Conservation (phyloP, 495 filamentous ascomycete genomes). For the Penicillium daleae region DNA sequence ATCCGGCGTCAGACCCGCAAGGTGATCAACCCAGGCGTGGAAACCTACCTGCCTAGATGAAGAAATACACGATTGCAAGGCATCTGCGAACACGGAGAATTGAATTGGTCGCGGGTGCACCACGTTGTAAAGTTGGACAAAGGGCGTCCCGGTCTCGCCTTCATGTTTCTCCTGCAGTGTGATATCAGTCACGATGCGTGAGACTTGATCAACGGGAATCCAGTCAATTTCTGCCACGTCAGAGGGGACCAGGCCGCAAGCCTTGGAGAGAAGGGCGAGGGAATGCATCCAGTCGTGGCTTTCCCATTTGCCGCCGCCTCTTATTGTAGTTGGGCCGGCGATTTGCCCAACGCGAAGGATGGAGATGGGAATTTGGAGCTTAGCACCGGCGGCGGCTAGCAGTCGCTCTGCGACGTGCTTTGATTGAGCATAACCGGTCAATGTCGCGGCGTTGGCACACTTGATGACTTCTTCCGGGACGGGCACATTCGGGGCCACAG, state of each 20-base stretch:
- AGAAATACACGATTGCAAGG: conserved; percentile 16
- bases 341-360: conserved; percentile 59
- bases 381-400: conserved; percentile 47
- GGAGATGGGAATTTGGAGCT: conserved; percentile 42
- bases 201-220: conserved; percentile 33
- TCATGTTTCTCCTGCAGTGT: conserved; percentile 9
- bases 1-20: conserved; percentile 15
- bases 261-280: conserved; percentile 26
- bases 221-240: conserved; percentile 27
- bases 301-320: conserved; percentile 29
- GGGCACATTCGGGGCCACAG: conserved; percentile 23
- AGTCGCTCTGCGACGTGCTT: conserved; percentile 46
- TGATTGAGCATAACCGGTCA: conserved; percentile 50
- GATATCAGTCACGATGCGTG: conserved; percentile 25
- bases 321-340: conserved; percentile 42
- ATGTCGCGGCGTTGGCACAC: conserved; percentile 37
- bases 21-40: conserved; percentile 22
- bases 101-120: conserved; percentile 26
- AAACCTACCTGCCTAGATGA: conserved; percentile 17
- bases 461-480: conserved; percentile 51
- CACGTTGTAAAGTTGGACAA: conserved; percentile 27
- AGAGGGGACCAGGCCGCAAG: conserved; percentile 25
- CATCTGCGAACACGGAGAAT: conserved; percentile 19
- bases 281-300: conserved; percentile 32
- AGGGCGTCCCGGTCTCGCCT: conserved; percentile 11